Conservation (phyloP, 441 rosid species). For the Gossypium davidsonii region DNA sequence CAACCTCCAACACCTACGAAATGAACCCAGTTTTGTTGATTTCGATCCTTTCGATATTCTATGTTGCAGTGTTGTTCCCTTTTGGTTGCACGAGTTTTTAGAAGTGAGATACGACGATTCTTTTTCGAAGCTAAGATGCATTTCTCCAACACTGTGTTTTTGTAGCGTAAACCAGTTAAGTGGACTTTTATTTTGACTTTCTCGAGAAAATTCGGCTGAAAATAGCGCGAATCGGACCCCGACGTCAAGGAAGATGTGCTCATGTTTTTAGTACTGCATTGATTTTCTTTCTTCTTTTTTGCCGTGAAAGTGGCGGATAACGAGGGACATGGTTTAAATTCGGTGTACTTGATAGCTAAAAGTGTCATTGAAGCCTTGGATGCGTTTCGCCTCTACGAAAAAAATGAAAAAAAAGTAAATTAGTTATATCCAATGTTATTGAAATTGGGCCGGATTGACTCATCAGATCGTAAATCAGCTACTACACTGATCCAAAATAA, state of each 20-base stretch:
- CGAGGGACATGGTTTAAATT: neutral
- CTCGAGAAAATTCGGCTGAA: conserved; percentile 13
- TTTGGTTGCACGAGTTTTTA: neutral
- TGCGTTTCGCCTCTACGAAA: too few relatives aligned
- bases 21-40: conserved; percentile 23
- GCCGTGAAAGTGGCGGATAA: conserved; percentile 4
- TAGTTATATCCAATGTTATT: too few relatives aligned
- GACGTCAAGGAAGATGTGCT: neutral
- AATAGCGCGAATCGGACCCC: conserved; percentile 7
- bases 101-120: conserved; percentile 7
- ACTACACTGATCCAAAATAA: too few relatives aligned
- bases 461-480: too few relatives aligned
- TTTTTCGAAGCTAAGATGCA: neutral
- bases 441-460: too few relatives aligned
- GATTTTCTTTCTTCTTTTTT: conserved; percentile 2
- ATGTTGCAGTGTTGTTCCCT: neutral
- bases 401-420: too few relatives aligned
- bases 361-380: too few relatives aligned
- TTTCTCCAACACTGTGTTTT: neutral
- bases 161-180: neutral
- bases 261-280: neutral
- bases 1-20: conserved; percentile 31
- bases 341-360: too few relatives aligned
- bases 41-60: conserved; percentile 3
- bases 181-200: neutral